Evolutionary conservation across 768 basidiomycete genomes (phyloP), one percentile per base, ranked within the genome.

Genomic region (Dioszegia crocea): DNA sequence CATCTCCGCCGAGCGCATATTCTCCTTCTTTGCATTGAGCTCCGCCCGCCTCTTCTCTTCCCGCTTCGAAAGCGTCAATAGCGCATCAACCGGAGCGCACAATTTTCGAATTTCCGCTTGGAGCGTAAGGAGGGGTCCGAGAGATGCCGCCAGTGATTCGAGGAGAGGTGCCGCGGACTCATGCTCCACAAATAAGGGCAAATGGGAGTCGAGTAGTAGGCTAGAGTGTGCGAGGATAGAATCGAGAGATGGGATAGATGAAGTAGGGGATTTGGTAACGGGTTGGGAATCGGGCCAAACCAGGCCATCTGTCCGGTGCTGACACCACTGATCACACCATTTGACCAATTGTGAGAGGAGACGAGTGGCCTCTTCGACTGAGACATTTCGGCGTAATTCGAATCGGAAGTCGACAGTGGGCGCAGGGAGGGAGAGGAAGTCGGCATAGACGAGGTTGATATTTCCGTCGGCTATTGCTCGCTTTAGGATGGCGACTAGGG

Each of bases 141-240:
- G 57, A 2, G 58, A 31, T 0, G 52, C 44, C 49, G 69, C 49
- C 16, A 74, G 60, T 4, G 54, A 40, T 49, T 63, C 62, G 21
- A 77, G 62, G 29, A 66, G 62, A 1, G 56, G 19, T 27, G 69
- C 65, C 5, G 76, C 65, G 8, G 72, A 67, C 23, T 50, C 31
- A 41, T 73, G 57, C 11, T 70, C 56, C 5, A 74, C 55, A 56
- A 75, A 63, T n/a, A 57, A 47, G 6, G 71, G 74, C 11, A 74
- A 63, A 58, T 70, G 71, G 16, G 76, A 60, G 59, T 74, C 73
- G 17, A 76, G 65, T 14, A 73, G 47, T 11, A 73, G 56, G 17
- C 63, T 64, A 10, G 67, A 59, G 57, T 73, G 73, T 12, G 59
- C 50, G 39, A 74, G 62, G 23, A 72, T 40, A 44, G 46, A 19